phyloP scores from a whole-genome alignment of 2,329 filamentous ascomycete genomes.

The Exophiala lecanii-corni region DNA sequence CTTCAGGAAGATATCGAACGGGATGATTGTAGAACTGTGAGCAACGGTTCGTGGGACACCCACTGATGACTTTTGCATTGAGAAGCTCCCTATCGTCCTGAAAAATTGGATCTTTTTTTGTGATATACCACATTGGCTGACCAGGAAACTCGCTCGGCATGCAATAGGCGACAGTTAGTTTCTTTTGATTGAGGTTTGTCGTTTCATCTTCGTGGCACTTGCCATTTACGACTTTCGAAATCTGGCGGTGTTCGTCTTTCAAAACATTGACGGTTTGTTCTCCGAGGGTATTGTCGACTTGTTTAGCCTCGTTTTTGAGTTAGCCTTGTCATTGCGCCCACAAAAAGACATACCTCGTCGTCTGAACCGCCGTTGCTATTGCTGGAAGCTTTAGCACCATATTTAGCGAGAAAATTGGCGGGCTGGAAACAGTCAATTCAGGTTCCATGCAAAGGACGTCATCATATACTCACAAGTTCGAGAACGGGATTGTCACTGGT shows the following conservation, averaged over 20 bases:
- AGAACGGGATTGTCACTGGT: conserved; percentile 7
- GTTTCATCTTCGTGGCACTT: too few relatives aligned
- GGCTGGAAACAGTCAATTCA: too few relatives aligned
- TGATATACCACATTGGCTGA: conserved; percentile 15
- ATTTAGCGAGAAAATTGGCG: conserved; percentile 14
- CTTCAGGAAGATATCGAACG: conserved; percentile 23
- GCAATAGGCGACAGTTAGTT: neutral
- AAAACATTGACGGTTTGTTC: too few relatives aligned
- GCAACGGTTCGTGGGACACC: neutral
- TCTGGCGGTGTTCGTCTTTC: too few relatives aligned
- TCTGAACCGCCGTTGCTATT: neutral
- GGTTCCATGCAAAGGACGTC: too few relatives aligned
- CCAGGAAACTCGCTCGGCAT: conserved; percentile 10
- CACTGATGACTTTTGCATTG: neutral
- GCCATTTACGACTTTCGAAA: too few relatives aligned
- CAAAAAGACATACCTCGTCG: conserved; percentile 9
- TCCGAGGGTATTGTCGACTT: too few relatives aligned
- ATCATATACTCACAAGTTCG: conserved; percentile 7
- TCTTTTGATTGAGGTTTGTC: too few relatives aligned
- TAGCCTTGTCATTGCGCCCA: too few relatives aligned
- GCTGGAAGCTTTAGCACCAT: conserved; percentile 6
- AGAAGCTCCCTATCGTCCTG: conserved; percentile 13
- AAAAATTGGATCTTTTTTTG: conserved; percentile 21
- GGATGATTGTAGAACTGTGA: conserved; percentile 19
- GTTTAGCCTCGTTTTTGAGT: too few relatives aligned